Base-by-base conservation (phyloP, 106 monocot genomes). In the Phalaenopsis aphrodite region DNA sequence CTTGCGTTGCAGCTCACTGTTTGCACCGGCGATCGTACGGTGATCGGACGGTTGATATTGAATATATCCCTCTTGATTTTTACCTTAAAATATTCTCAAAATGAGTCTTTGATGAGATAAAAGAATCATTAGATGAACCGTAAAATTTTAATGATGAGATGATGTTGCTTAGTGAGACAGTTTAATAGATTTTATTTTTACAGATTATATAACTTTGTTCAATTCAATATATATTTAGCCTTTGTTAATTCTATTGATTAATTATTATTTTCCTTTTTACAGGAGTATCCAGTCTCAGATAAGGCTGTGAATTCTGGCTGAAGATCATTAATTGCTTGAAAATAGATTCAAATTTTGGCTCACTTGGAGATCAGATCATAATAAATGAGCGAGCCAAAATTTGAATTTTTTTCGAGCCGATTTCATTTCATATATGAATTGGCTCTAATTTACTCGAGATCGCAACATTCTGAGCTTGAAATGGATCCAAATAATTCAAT, bases 11-110 rank as follows among this genome's bases (percentile, higher is more conserved):
- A 3, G 99, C 91, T 58, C 95, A 88, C 79, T 87, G 81, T 80
- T 85, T 99, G 83, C 88, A 95, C 76, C 85, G 88, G 4, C 82
- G 94, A 77, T 76, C 78, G n/a, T 99, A 84, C 75, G 91, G 85
- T 6, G 87, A 82, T 16, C 80, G 82, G 42, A 75, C 82, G 36
- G 88, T 99, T 10, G 49, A 58, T 15, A 87, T 78, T 36, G 49
- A 84, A 8, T 98, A 88, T 75, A 78, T 85, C 23, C 68, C 82
- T 2, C 83, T 80, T 79, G 89, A 87, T 61, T 77, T 83, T 71
- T 99, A 93, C 77, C 24, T 90, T 19, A 42, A 79, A 36, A 76
- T 74, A 48, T 92, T 92, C 81, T 80, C 86, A 1, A 88, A 84
- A 75, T 90, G 87, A 94, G 41, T 16, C 49, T 76, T 49, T 43